Evolutionary conservation across 2,329 filamentous ascomycete genomes (phyloP), one percentile per base, ranked within the genome.

Genomic region (Fusarium sp.): DNA sequence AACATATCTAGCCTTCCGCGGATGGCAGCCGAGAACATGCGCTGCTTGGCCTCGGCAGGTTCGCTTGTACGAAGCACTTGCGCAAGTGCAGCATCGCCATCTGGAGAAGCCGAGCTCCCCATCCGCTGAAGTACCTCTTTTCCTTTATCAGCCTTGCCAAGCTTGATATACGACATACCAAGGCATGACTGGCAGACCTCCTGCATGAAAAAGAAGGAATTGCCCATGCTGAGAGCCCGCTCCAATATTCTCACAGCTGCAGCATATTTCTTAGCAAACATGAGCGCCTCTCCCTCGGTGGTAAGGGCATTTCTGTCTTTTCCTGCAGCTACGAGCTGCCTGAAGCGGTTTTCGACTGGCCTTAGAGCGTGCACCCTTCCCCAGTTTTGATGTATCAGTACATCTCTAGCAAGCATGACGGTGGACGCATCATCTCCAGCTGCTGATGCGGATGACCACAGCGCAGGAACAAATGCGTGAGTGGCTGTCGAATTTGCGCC

Each of bases 221-320:
- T 40, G 2, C 52, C 53, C 2, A 67, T 31, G 5, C 38, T 47
- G 11, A 76, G 67, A 5, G 75, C 75, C 26, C 64, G 62, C 31
- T 66, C 53, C 10, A 75, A 51, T 5, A 61, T 40, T 13, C 45
- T 47, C 24, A 56, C 58, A 5, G 74, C 71, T 8, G 62, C 67
- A 1, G 55, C 52, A 47, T 69, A 70, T 31, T 64, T 70, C 6
- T 25, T 45, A 41, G 43, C 67, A 69, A 11, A 75, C 69, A 25
- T 65, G 19, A 19, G 19, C 19, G 19, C 25, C 48, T 73, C 69
- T 13, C 73, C 78, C 38, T 78, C 71, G 8, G 72, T 64, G 5
- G 73, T 71, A 22, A 79, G 65, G 29, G 76, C 78, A 40, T 79
- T 68, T 4, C 75, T 67, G 34, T 79, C 70, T n/a, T 63, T 69